Evolutionary conservation across 2,329 filamentous ascomycete species (phyloP), one percentile per base, ranked within the genome.

Genomic region (Basipetospora chlamydospora): DNA sequence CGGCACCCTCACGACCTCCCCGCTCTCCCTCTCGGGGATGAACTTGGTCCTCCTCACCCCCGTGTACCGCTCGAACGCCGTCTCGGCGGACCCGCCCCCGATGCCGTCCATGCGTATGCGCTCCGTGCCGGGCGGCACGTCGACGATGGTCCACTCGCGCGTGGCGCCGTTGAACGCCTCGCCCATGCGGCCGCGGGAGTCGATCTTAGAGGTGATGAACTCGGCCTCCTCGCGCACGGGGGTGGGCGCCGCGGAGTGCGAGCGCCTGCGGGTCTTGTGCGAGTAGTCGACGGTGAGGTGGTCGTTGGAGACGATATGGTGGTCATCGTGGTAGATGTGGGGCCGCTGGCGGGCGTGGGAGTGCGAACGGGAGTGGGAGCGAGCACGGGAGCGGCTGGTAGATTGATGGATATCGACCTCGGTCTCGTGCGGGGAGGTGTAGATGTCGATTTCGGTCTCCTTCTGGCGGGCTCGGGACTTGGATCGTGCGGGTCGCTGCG

Each of bases 51-150:
- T 64, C 40, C 82, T 67, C 34, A 84, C 77, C 37, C 84, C 84
- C 50, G 79, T 86, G 56, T 86, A 87, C 46, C 73, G 73, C 51
- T 80, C 68, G 80, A 81, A 90, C 15, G 72, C 79, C 32, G 86
- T 74, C 47, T 90, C 83, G 43, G 84, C 78, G 26, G 64, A 65
- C n/a, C 67, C 80, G 33, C 80, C 81, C 15, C 82, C 82, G 17
- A 73, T 66, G 37, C 83, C 82, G 46, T 90, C 81, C 78, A 90
- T 80, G 37, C 72, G 70, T n/a, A 90, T 78, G 28, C 79, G 73
- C 58, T 83, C 79, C 0, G 83, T 88, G 40, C 84, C 84, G 1
- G 84, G 81, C 1, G 83, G 84, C 26, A 92, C 78, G 55, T 92
- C 84, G 26, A 93, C 70, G 43, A 92, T 80, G 37, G 73, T 69